Percentiles rank a stretch among this genome's conserved stretches.
phyloP scores from a whole-genome alignment of 2,329 filamentous ascomycete species.

The Colletotrichum lupini region DNA sequence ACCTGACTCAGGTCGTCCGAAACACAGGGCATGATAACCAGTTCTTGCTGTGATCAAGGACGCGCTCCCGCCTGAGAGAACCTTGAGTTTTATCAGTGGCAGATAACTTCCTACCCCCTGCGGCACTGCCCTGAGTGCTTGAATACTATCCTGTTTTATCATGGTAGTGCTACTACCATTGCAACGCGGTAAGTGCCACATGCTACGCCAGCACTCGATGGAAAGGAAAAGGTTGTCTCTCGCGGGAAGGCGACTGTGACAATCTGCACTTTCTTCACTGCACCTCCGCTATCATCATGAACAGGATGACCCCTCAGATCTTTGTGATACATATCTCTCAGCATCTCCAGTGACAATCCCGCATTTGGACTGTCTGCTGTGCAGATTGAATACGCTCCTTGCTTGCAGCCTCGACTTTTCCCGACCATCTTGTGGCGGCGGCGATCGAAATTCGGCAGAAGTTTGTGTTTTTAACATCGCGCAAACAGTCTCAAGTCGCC shows the following conservation, averaged over 20 bases:
- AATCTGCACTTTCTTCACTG: neutral
- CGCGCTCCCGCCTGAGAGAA: neutral
- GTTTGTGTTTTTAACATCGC: too few species aligned
- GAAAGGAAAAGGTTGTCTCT: neutral
- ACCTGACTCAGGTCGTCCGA: neutral
- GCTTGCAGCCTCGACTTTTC: neutral
- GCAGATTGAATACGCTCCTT: neutral
- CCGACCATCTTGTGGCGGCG: neutral
- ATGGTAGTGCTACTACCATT: neutral
- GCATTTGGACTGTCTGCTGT: neutral
- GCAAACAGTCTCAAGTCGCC: neutral
- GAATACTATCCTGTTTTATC: constrained; percentile 6
- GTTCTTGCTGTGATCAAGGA: neutral
- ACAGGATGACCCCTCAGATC: neutral
- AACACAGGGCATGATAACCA: neutral
- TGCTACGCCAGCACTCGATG: neutral
- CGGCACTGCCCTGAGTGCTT: neutral
- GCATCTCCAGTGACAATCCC: neutral
- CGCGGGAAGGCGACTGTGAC: neutral
- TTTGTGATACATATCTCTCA: neutral
- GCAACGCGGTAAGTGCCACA: neutral
- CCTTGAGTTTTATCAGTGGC: neutral
- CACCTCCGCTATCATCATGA: neutral
- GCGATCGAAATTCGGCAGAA: neutral
- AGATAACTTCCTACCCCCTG: neutral